Evolutionary conservation across 139 green algal species (phyloP).

Genomic region (Gonium pectorale): DNA sequence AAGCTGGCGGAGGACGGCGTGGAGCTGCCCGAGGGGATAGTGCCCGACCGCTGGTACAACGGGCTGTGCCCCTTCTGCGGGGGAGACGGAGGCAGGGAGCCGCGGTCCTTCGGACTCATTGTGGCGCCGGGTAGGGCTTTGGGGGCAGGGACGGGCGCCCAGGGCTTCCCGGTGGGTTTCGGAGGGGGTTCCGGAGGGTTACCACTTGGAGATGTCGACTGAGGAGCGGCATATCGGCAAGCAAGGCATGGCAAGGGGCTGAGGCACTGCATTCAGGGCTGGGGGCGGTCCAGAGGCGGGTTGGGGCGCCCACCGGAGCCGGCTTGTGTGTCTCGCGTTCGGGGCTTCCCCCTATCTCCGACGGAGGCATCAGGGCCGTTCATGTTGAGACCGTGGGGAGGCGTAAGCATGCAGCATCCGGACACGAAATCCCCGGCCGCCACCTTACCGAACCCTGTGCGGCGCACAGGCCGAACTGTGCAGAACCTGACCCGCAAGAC

Average conservation of each 20-base stretch:
- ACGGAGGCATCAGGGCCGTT: too few relatives aligned
- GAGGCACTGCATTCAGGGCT: too few relatives aligned
- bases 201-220: background rate
- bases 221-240: background rate
- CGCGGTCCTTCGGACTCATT: slow-evolving; percentile 3
- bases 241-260: background rate
- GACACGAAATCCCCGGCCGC: background rate
- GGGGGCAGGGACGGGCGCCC: background rate
- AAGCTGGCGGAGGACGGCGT: slow-evolving; percentile 22
- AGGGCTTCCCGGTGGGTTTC: background rate
- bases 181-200: background rate
- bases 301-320: too few relatives aligned
- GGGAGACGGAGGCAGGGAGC: background rate
- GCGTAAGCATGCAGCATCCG: too few relatives aligned
- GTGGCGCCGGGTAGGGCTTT: background rate
- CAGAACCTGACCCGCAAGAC: background rate
- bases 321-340: too few relatives aligned
- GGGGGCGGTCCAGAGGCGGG: too few relatives aligned
- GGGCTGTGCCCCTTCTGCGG: slow-evolving; percentile 26
- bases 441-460: background rate
- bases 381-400: too few relatives aligned
- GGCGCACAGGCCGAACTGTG: background rate
- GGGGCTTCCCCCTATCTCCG: too few relatives aligned
- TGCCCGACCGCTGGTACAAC: background rate
- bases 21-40: background rate